Conservation (phyloP, 2,329 filamentous ascomycete species). For the Diaporthe velutina region DNA sequence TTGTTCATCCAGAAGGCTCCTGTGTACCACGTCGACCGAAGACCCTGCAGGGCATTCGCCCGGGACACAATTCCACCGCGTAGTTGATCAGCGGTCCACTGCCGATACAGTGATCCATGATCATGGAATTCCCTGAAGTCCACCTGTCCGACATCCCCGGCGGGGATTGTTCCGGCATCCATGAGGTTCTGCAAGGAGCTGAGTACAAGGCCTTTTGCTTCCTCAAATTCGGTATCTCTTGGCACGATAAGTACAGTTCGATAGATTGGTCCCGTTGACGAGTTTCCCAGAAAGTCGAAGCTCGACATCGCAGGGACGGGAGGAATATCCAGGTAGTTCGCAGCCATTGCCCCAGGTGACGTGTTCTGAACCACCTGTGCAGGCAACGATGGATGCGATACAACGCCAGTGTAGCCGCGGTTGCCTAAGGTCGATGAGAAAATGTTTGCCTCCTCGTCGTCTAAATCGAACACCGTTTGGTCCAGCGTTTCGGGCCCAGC, state of each 20-base stretch:
- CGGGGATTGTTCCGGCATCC: background rate
- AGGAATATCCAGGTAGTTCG: background rate
- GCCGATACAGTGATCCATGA: background rate
- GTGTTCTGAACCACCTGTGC: background rate
- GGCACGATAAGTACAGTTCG: conserved; percentile 6
- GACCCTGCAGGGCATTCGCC: conserved; percentile 5
- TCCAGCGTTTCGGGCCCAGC: background rate
- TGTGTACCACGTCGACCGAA: conserved; percentile 6
- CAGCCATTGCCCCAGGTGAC: background rate
- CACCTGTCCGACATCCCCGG: background rate
- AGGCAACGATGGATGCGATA: conserved; percentile 12
- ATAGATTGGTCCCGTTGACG: background rate
- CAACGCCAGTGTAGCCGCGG: background rate
- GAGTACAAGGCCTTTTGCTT: background rate
- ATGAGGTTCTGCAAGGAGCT: conserved; percentile 22
- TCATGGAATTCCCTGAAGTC: background rate
- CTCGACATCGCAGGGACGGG: background rate
- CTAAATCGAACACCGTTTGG: background rate
- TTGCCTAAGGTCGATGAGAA: background rate
- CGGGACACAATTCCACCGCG: background rate
- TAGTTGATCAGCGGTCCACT: conserved; percentile 2
- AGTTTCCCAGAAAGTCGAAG: background rate
- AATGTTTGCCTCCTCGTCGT: background rate
- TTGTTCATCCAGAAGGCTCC: conserved; percentile 22
- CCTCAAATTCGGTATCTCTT: background rate